Evolutionary conservation across 2,329 filamentous ascomycete species (phyloP).

Genomic region (Blastomyces emzantsi): DNA sequence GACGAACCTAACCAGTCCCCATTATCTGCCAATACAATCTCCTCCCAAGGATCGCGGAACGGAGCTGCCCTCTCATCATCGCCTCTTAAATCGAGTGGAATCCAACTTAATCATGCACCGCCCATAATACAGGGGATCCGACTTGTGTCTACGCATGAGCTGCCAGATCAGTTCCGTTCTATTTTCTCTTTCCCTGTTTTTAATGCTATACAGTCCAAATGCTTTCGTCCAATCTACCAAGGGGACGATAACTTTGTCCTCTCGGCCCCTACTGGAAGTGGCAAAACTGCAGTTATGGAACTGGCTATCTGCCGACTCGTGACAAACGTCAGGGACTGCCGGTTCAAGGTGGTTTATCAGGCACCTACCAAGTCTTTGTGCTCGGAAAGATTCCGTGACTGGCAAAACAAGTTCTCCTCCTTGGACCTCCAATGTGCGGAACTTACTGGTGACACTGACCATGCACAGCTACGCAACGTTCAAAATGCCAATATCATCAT

Average conservation of each 20-base stretch:
- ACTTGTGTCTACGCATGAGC: slow-evolving; percentile 48
- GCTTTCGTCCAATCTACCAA: slow-evolving; percentile 57
- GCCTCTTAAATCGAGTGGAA: slow-evolving; percentile 17
- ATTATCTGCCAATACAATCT: slow-evolving; percentile 2
- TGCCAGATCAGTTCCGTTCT: slow-evolving; percentile 60
- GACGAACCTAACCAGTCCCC: background rate
- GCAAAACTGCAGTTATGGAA: slow-evolving; percentile 75
- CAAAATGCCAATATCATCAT: slow-evolving; percentile 72
- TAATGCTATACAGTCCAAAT: slow-evolving; percentile 76
- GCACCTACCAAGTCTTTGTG: slow-evolving; percentile 79
- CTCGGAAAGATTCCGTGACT: slow-evolving; percentile 65
- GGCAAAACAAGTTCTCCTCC: slow-evolving; percentile 62
- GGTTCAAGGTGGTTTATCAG: slow-evolving; percentile 77
- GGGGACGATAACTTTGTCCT: slow-evolving; percentile 68
- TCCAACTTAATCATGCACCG: slow-evolving; percentile 27
- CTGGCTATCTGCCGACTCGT: slow-evolving; percentile 69
- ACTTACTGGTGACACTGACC: slow-evolving; percentile 71
- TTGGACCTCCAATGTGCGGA: slow-evolving; percentile 63
- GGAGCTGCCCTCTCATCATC: slow-evolving; percentile 1
- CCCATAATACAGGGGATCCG: slow-evolving; percentile 51
- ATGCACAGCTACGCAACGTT: slow-evolving; percentile 56
- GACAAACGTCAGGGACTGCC: slow-evolving; percentile 44
- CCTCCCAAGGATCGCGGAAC: background rate
- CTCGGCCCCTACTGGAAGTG: slow-evolving; percentile 73
- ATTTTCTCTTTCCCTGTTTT: slow-evolving; percentile 67